Conservation (phyloP, 2,329 filamentous ascomycete species). For the Allantophomopsis lycopodina region DNA sequence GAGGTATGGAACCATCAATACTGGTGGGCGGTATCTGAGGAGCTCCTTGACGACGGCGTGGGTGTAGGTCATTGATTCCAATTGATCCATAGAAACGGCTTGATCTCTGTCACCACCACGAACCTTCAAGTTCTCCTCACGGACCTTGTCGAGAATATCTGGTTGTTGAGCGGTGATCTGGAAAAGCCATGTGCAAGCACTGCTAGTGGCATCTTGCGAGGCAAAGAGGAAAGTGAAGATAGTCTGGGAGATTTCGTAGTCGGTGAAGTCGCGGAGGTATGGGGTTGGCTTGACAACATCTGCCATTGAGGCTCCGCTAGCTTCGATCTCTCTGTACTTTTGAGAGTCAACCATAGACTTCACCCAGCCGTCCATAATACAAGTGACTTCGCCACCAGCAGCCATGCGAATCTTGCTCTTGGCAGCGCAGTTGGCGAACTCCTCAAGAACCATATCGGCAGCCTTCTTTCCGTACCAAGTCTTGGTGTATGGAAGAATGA, state of each 20-base stretch:
- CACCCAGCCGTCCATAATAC: constrained; percentile 94
- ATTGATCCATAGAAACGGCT: constrained; percentile 65
- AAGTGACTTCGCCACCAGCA: constrained; percentile 72
- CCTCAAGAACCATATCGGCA: constrained; percentile 77
- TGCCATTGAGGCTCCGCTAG: constrained; percentile 54
- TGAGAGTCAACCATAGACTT: constrained; percentile 77
- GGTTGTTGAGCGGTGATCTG: constrained; percentile 87
- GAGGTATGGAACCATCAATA: constrained; percentile 92
- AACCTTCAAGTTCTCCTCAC: constrained; percentile 73
- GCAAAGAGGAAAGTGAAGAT: constrained; percentile 95
- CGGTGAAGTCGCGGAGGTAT: constrained; percentile 72
- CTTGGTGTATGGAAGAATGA: constrained; percentile 90
- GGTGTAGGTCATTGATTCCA: constrained; percentile 83
- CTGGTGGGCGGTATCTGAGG: constrained; percentile 85
- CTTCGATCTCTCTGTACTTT: constrained; percentile 66
- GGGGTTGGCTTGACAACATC: constrained; percentile 68
- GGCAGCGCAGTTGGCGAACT: constrained; percentile 83
- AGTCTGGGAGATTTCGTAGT: constrained; percentile 86
- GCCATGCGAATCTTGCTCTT: constrained; percentile 90
- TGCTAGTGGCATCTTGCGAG: constrained; percentile 92
- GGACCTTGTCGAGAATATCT: constrained; percentile 79
- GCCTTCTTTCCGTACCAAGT: constrained; percentile 97
- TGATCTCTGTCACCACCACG: constrained; percentile 63
- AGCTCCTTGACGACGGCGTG: constrained; percentile 85
- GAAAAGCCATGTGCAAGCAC: constrained; percentile 88